These are phyloP conservation scores for Salix exigua DNA, from an alignment of 345 rosid species.

Conservation along the genomic window DNA sequence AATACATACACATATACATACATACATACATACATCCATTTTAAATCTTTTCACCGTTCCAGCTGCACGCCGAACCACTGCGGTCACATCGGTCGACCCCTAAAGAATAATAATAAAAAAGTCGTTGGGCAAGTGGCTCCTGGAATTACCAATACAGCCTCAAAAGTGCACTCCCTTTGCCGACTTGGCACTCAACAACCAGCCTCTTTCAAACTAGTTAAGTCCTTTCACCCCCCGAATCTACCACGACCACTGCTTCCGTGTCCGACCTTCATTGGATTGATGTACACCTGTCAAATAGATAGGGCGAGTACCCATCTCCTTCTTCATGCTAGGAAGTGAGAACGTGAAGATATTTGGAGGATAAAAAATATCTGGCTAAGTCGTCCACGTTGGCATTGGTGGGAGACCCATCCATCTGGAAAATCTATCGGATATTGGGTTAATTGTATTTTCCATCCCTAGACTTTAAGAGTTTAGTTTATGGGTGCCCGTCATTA, in stretches of 20 bases:
- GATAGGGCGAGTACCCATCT: constrained; percentile 5
- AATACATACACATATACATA: too few species aligned
- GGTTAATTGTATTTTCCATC: constrained; percentile 35
- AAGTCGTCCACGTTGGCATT: constrained; percentile 72
- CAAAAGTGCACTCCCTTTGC: constrained; percentile 11
- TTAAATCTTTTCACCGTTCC: constrained; percentile 12
- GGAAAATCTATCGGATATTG: constrained; percentile 44
- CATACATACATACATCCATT: too few species aligned
- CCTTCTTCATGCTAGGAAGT: background rate
- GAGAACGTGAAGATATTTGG: constrained; percentile 41
- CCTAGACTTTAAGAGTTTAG: background rate
- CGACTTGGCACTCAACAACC: constrained; percentile 17
- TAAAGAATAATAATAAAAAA: background rate
- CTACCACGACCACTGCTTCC: background rate
- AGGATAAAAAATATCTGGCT: constrained; percentile 71
- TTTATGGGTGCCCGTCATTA: background rate
- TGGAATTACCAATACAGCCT: constrained; percentile 25
- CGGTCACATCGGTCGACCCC: constrained; percentile 25
- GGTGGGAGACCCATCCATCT: constrained; percentile 33
- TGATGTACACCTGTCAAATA: constrained; percentile 5
- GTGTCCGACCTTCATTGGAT: constrained; percentile 9
- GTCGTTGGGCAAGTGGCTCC: background rate
- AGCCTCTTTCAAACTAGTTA: background rate
- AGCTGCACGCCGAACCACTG: constrained; percentile 40
- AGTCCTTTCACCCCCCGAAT: background rate